Evolutionary conservation across 2,329 filamentous ascomycete genomes (phyloP).

Genomic region (Colletotrichum incanum): DNA sequence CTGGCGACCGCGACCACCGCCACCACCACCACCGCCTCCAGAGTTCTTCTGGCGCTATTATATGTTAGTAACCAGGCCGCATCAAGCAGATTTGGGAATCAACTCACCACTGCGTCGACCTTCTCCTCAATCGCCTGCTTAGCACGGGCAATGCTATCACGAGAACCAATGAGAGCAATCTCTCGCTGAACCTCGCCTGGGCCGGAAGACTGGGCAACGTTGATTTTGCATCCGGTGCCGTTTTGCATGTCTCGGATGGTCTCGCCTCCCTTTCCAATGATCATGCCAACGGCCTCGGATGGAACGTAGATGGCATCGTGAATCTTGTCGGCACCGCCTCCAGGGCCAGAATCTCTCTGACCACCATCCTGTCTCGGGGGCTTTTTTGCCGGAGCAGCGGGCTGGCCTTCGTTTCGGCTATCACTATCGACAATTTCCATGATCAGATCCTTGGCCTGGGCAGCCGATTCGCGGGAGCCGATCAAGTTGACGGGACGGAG

Average conservation of each 20-base stretch:
- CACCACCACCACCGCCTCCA: slow-evolving; percentile 60
- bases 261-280: slow-evolving; percentile 94
- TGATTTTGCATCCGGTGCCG: slow-evolving; percentile 92
- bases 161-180: slow-evolving; percentile 86
- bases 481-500: slow-evolving; percentile 92
- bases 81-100: background rate
- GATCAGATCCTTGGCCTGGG: slow-evolving; percentile 87
- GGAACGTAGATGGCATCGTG: slow-evolving; percentile 89
- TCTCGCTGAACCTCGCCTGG: slow-evolving; percentile 86
- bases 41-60: slow-evolving; percentile 69
- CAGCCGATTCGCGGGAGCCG: slow-evolving; percentile 81
- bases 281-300: slow-evolving; percentile 95
- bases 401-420: slow-evolving; percentile 70
- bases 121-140: slow-evolving; percentile 93
- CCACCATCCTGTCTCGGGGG: slow-evolving; percentile 51
- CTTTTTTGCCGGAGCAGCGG: slow-evolving; percentile 50
- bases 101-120: slow-evolving; percentile 87
- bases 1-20: slow-evolving; percentile 59
- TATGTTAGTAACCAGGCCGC: slow-evolving; percentile 49
- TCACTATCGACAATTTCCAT: slow-evolving; percentile 96
- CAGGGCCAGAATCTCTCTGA: slow-evolving; percentile 53
- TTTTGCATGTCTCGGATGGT: slow-evolving; percentile 96
- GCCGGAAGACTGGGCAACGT: slow-evolving; percentile 86
- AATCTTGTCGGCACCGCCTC: slow-evolving; percentile 73
- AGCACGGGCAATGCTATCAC: slow-evolving; percentile 83